Percentiles rank a stretch among this genome's conserved stretches.
Evolutionary conservation across 768 basidiomycete genomes (phyloP).

Genomic region (Naganishia kalamii): DNA sequence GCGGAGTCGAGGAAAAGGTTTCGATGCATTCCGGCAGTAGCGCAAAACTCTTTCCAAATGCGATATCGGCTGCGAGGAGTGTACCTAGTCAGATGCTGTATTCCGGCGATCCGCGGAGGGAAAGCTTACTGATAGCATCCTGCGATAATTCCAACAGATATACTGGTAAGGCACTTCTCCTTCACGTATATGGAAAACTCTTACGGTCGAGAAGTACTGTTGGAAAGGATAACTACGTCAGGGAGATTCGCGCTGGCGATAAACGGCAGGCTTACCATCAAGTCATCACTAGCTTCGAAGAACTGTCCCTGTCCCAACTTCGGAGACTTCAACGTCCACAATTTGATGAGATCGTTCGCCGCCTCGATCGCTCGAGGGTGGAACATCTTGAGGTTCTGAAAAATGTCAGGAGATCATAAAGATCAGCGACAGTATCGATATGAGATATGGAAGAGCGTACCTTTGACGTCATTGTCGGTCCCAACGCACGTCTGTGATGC

Average conservation of each 20-base stretch:
- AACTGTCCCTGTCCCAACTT: constrained; percentile 12
- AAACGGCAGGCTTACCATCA: constrained; percentile 23
- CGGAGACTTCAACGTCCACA: constrained; percentile 26
- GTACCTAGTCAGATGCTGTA: neutral
- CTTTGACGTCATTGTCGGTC: constrained; percentile 37
- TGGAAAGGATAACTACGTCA: neutral
- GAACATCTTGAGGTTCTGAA: constrained; percentile 30
- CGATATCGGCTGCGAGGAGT: neutral
- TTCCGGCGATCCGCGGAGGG: neutral
- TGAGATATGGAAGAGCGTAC: neutral
- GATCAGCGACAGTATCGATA: neutral
- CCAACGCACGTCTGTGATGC: constrained; percentile 36
- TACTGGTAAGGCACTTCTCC: neutral
- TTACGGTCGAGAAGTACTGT: neutral
- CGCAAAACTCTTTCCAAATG: constrained; percentile 1
- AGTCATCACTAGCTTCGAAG: constrained; percentile 2
- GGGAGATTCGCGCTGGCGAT: neutral
- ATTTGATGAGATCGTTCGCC: constrained; percentile 26
- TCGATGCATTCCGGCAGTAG: neutral
- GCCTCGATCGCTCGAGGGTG: constrained; percentile 29
- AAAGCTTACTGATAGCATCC: constrained; percentile 35
- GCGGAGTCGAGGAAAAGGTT: neutral
- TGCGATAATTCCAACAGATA: neutral
- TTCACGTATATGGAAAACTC: neutral
- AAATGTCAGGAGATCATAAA: neutral